A percentile compares a stretch with the other conserved stretches of the same genome.
These are phyloP conservation scores for Triticum monococcum DNA, from an alignment of 176 grass and related monocot species.

Conservation along the genomic window DNA sequence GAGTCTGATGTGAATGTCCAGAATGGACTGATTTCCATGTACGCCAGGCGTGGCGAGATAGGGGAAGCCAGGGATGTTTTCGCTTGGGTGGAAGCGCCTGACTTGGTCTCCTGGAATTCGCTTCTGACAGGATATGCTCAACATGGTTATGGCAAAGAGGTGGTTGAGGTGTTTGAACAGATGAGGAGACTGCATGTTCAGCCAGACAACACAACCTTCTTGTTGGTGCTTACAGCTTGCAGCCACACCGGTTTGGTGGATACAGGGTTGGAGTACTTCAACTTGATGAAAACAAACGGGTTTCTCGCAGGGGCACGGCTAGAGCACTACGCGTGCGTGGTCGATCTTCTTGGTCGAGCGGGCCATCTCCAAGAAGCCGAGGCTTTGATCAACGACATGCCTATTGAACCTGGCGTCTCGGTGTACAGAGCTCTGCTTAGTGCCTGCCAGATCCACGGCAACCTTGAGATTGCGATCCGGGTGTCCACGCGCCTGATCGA, in stretches of 20 bases:
- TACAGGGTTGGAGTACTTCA: constrained; percentile 31
- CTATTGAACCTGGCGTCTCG: constrained; percentile 25
- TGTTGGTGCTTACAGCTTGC: constrained; percentile 40
- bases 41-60: constrained; percentile 37
- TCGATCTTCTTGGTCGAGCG: constrained; percentile 46
- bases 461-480: constrained; percentile 22
- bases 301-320: neutral
- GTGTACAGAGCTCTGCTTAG: constrained; percentile 41
- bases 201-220: constrained; percentile 38
- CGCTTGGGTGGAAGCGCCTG: constrained; percentile 3
- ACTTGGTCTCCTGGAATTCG: constrained; percentile 48
- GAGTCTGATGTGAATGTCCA: constrained; percentile 13
- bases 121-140: constrained; percentile 34
- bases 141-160: constrained; percentile 36
- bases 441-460: constrained; percentile 43
- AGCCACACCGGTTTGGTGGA: constrained; percentile 37
- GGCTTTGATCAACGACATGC: constrained; percentile 33
- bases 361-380: constrained; percentile 45
- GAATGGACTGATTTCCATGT: constrained; percentile 34
- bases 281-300: constrained; percentile 17
- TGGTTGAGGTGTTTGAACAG: constrained; percentile 35
- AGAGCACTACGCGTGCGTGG: constrained; percentile 42
- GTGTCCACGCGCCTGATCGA: constrained; percentile 9
- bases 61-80: constrained; percentile 19
- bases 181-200: constrained; percentile 31